Base-by-base conservation (phyloP, 83 land plant genomes). In the Picea mariana region DNA sequence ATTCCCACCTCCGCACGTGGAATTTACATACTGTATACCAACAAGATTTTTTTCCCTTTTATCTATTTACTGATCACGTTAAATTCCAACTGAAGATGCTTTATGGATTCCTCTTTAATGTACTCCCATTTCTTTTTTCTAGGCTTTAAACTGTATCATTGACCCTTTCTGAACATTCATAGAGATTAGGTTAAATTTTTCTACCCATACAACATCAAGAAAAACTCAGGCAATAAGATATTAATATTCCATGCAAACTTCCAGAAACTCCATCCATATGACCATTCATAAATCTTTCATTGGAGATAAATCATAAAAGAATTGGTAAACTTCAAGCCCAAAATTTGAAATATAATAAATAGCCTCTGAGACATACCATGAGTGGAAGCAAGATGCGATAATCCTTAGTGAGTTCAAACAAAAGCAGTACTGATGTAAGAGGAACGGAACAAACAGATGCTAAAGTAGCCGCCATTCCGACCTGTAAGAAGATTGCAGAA, bases 361-460 rank as follows among this genome's bases (percentile, higher is more conserved):
- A 60, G 47, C 27, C 24, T 73, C 77, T n/a, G 44, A 82, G 21
- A 67, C 77, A 78, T 87, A 95, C 99, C 99, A 96, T 94, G 79
- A 96, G 94, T 4, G 99, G 99, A 86, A 96, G 99, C 89, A 96
- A 85, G 63, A 96, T 96, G 67, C 95, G 87, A 76, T 96, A 96
- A 85, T 96, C 99, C 78, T 91, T 93, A 31, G 99, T 96, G 71
- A 96, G 91, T 87, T 96, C 99, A 86, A 96, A 96, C 20, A 96
- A 92, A 63, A 96, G 91, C 47, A 96, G 81, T 55, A 96, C 99
- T 42, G 99, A 96, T 63, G 99, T 96, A 34, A 96, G 86, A 44
- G 99, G 99, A 71, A 96, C 99, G 58, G 97, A 95, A 81, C 99
- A 96, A 58, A 90, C 94, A 76, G 96, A 91, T 83, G 99, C 99